Evolutionary conservation across 495 filamentous ascomycete genomes (phyloP).

Genomic region (Neurospora cerealis): DNA sequence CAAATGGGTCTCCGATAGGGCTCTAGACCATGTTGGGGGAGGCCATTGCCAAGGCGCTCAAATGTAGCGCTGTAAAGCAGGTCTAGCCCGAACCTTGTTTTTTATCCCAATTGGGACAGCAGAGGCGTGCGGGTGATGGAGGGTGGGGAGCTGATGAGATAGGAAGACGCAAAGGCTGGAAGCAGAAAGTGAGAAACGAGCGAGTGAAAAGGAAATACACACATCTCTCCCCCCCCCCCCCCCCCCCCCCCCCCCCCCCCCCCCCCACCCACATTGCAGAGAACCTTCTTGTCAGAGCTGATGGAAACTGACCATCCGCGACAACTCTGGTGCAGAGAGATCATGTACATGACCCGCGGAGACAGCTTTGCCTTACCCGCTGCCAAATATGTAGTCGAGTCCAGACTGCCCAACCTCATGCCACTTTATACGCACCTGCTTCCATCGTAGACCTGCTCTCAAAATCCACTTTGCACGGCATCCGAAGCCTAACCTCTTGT

Average conservation of each 20-base stretch:
- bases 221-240: neutral
- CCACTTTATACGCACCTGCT: neutral
- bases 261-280: neutral
- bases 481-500: neutral
- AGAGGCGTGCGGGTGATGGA: neutral
- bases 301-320: neutral
- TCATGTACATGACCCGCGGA: neutral
- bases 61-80: neutral
- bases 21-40: neutral
- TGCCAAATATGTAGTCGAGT: neutral
- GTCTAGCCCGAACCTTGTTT: neutral
- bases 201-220: neutral
- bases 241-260: neutral
- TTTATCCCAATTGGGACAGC: neutral
- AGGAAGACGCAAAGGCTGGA: neutral
- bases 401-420: neutral
- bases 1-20: neutral
- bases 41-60: neutral
- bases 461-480: neutral
- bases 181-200: neutral
- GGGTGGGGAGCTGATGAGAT: neutral
- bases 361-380: neutral
- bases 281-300: neutral
- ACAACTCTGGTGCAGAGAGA: neutral
- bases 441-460: neutral